Base-by-base conservation (phyloP, 257 asterid genomes). In the Scutellaria baicalensis region DNA sequence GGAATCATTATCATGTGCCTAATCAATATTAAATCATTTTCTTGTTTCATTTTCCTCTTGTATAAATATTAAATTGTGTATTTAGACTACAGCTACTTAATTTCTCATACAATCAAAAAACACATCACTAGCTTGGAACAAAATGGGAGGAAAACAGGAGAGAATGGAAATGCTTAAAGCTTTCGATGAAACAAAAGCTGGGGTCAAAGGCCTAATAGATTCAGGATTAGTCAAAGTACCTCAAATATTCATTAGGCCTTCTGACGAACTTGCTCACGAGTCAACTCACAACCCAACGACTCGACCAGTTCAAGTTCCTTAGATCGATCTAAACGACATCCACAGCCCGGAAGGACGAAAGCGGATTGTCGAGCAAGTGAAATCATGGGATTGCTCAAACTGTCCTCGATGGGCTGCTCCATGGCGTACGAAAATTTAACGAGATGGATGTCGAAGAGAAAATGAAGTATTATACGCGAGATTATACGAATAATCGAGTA, bases 191-290 rank as follows among this genome's bases (percentile, higher is more conserved):
- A 81, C 87, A 1, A 71, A 71, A 38, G 81, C 80, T n/a, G 93
- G 93, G 2, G 93, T 84, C 1, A 87, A 87, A 79, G 90, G 90
- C 6, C 76, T 87, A 6, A 3, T 56, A 0, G 94, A 84, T 44
- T 69, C 78, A 0, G 89, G 86, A 6, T 12, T 77, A 6, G 27
- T 49, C 0, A 38, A 72, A 39, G 65, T 85, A 1, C 91, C 88
- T 12, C 20, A 56, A 52, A 85, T 85, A 2, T 85, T 83, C 54
- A 45, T 81, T 3, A 77, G 82, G 39, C 81, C 89, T 27, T n/a
- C 71, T 0, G 80, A 64, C n/a, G 82, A 76, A 17, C 69, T 76
- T 11, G 48, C 44, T 0, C 8, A 55, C 0, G 77, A 62, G 16
- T 48, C 56, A 12, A 39, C 45, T 12, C 14, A 12, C n/a, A n/a